These are phyloP conservation scores for Saturnispora gosingensis DNA, from an alignment of 805 yeast species.

Conservation along the genomic window DNA sequence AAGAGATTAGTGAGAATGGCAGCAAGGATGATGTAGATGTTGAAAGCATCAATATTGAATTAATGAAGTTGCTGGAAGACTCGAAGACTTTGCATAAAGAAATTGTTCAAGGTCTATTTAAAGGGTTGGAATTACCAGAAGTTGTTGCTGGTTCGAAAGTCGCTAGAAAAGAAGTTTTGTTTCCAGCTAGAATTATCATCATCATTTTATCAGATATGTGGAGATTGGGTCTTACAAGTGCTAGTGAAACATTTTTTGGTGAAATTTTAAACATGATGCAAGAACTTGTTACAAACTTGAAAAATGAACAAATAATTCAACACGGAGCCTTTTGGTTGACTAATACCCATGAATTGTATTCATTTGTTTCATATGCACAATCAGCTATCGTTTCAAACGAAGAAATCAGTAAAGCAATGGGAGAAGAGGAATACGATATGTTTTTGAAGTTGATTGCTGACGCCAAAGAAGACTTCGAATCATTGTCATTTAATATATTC, in stretches of 20 bases:
- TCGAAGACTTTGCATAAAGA: constrained; percentile 69
- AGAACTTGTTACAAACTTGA: constrained; percentile 64
- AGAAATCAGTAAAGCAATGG: constrained; percentile 71
- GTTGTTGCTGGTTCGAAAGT: constrained; percentile 78
- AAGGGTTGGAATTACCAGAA: constrained; percentile 76
- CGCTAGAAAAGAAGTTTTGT: constrained; percentile 81
- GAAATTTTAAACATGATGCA: constrained; percentile 83
- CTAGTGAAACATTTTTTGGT: constrained; percentile 84
- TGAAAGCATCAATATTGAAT: constrained; percentile 67
- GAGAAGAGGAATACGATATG: constrained; percentile 81
- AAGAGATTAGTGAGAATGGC: constrained; percentile 10
- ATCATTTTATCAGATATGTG: constrained; percentile 94
- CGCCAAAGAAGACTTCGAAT: constrained; percentile 89
- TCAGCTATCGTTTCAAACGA: constrained; percentile 83
- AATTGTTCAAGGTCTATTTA: constrained; percentile 76
- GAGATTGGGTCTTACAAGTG: constrained; percentile 89
- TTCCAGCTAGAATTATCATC: constrained; percentile 93
- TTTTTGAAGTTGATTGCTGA: constrained; percentile 83
- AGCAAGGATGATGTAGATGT: constrained; percentile 32
- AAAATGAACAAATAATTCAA: constrained; percentile 79
- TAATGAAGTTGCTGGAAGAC: constrained; percentile 61
- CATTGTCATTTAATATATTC: constrained; percentile 85
- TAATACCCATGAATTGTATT: constrained; percentile 88
- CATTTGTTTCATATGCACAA: constrained; percentile 92
- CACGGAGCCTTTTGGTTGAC: constrained; percentile 98